Evolutionary conservation across 2,329 filamentous ascomycete genomes (phyloP), one percentile per base, ranked within the genome.

Genomic region (Fusarium nisikadoi): DNA sequence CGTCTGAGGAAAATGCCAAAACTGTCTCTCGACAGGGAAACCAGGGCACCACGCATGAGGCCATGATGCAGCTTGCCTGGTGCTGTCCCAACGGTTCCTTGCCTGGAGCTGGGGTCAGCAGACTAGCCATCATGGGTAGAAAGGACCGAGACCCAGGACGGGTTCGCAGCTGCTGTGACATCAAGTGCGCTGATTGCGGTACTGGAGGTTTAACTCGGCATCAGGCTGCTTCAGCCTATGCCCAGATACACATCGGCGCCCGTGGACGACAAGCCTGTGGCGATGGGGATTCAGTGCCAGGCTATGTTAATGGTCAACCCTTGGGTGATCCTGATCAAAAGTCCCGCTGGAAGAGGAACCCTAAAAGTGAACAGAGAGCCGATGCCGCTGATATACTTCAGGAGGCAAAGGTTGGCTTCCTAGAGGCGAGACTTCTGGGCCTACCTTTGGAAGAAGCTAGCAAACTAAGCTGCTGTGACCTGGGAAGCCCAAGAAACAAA

Each of bases 11-110:
- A 0, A 6, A 16, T 12, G 9, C 17, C 1, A 12, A 2, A 25
- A 6, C 0, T 1, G 2, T 52, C 4, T 36, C 17, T 3, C 49
- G 33, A 20, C 33, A 36, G 5, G 0, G 2, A 12, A 36, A 9
- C 1, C 31, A 52, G 0, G 31, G 12, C 1, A 52, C 49, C 17
- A 7, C 49, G 2, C 49, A 27, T 2, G 17, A 52, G 10, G 33
- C 14, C 17, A 36, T 52, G 49, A 36, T 36, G 49, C 11, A 52
- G 0, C 49, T 27, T 52, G 33, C 49, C 6, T 52, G 49, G 49
- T 52, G 33, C 13, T 38, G 23, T 1, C 49, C 49, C 0, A 52
- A 13, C 0, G 33, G 33, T n/a, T 27, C 49, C 12, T 17, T 52
- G 10, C 33, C 33, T 6, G 49, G 49, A 2, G 49, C 49, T 9